Base-by-base conservation (phyloP, 1,284 basidiomycete genomes). In the Fistulinella staudtii region DNA sequence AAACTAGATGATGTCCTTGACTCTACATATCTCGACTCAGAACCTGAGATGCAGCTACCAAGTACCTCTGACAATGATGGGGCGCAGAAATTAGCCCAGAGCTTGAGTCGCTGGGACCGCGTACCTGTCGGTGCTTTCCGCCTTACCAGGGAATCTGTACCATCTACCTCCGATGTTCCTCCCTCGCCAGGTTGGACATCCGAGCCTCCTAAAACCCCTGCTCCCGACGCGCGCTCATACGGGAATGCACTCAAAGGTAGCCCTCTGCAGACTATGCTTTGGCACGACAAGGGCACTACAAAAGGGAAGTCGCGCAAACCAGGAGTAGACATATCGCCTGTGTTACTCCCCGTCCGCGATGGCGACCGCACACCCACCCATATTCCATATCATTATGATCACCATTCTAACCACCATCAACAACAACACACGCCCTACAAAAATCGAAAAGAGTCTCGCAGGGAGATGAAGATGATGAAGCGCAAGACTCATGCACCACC, bases 1-100 rank as follows among this genome's bases (percentile, higher is more conserved):
- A 75, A 80, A 42, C 72, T 89, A n/a, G 79, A 87, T 54, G 86
- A 90, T 53, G 85, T 90, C n/a, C 70, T 90, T 27, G 84, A 90
- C 47, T 70, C 80, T 1, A 79, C 85, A 0, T 77, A 86, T 62
- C 69, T 89, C 13, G 77, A 80, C 51, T 67, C 54, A 5, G 80
- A 80, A 45, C 69, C 74, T 5, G 72, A 73, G 46, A 44, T 41
- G 35, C 55, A 51, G 46, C 44, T 46, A 53, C 62, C 46, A 44
- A 45, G 39, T 39, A 53, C 43, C 50, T 61, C 18, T 46, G 60
- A 55, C 58, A 64, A 51, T 59, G 72, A 59, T 47, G 63, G 46
- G 61, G 71, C 63, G 63, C 65, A 56, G 15, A 53, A 41, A 44
- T 52, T 57, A 18, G 37, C 46, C 31, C 52, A 57, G 46, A 53